phyloP scores from a whole-genome alignment of 257 asterid genomes.

The Gardenia jasminoides region DNA sequence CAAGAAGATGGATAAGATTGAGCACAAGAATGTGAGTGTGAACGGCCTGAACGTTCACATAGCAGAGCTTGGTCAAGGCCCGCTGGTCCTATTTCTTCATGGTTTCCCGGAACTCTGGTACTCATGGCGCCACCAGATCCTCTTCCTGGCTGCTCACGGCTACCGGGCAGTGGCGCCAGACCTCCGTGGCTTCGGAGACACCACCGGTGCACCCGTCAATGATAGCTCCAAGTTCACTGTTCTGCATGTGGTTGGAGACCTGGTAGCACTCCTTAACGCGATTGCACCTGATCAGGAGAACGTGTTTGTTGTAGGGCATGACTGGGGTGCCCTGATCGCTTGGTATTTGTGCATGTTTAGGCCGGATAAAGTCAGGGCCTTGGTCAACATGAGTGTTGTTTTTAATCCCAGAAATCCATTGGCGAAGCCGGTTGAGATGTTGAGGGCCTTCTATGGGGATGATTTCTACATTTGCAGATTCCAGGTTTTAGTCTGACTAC shows the following conservation, averaged over 20 bases:
- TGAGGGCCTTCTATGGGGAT: constrained; percentile 45
- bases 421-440: constrained; percentile 24
- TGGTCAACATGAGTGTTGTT: constrained; percentile 57
- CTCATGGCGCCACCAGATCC: constrained; percentile 88
- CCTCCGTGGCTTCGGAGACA: constrained; percentile 79
- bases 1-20: constrained; percentile 48
- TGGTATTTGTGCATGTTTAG: constrained; percentile 66
- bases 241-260: constrained; percentile 67
- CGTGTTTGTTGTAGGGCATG: constrained; percentile 86
- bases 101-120: constrained; percentile 95
- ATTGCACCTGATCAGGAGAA: constrained; percentile 40
- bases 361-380: constrained; percentile 63
- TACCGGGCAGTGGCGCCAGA: constrained; percentile 77
- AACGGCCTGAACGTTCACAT: constrained; percentile 68
- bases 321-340: constrained; percentile 73
- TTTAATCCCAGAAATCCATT: constrained; percentile 43
- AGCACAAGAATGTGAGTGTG: constrained; percentile 46
- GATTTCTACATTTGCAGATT: constrained; percentile 64
- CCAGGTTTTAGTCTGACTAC: constrained; percentile 40
- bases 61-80: constrained; percentile 76
- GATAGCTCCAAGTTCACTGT: constrained; percentile 56
- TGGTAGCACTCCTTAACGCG: constrained; percentile 44
- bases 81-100: constrained; percentile 69
- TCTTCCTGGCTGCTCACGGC: constrained; percentile 66
- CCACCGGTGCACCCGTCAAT: constrained; percentile 58